Percentiles rank a stretch among this genome's conserved stretches.
Evolutionary conservation across 2,329 filamentous ascomycete genomes (phyloP).

Genomic region (Fusarium albidum): DNA sequence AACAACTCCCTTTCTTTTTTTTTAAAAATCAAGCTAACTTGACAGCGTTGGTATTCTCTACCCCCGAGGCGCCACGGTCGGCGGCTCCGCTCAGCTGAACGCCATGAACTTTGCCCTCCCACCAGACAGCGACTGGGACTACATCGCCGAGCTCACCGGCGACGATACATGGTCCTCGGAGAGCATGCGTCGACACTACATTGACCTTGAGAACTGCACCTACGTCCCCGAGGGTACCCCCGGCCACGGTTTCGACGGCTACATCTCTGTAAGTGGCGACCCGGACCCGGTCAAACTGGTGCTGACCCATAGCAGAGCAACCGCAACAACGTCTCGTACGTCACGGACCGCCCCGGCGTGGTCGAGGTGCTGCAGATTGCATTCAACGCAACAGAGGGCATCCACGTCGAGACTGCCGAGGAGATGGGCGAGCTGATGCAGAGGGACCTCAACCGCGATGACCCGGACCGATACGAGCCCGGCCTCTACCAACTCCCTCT

Average conservation of each 20-base stretch:
- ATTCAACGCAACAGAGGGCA: conserved; percentile 17
- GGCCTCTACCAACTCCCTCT: conserved; percentile 43
- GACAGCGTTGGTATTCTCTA: conserved; percentile 30
- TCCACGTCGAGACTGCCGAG: conserved; percentile 29
- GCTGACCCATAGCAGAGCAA: conserved; percentile 21
- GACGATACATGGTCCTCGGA: conserved; percentile 51
- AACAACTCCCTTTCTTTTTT: too few species aligned
- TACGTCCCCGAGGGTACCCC: conserved; percentile 46
- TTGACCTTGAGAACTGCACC: conserved; percentile 52
- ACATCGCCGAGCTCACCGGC: conserved; percentile 50
- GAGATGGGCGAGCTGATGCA: conserved; percentile 39
- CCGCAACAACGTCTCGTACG: conserved; percentile 32
- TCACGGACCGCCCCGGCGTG: conserved; percentile 22
- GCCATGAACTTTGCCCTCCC: conserved; percentile 32
- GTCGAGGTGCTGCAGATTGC: conserved; percentile 13
- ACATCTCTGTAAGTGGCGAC: conserved; percentile 38
- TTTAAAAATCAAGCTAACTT: background rate
- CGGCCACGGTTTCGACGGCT: conserved; percentile 53
- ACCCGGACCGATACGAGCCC: conserved; percentile 37
- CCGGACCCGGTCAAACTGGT: rapidly evolving
- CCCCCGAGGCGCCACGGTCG: conserved; percentile 32
- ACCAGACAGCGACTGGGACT: conserved; percentile 37
- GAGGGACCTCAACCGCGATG: conserved; percentile 42
- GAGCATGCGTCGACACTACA: conserved; percentile 52
- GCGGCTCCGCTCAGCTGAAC: conserved; percentile 29